Evolutionary conservation across 306 rosid species (phyloP), one percentile per base, ranked within the genome.

Genomic region (Castanea crenata): DNA sequence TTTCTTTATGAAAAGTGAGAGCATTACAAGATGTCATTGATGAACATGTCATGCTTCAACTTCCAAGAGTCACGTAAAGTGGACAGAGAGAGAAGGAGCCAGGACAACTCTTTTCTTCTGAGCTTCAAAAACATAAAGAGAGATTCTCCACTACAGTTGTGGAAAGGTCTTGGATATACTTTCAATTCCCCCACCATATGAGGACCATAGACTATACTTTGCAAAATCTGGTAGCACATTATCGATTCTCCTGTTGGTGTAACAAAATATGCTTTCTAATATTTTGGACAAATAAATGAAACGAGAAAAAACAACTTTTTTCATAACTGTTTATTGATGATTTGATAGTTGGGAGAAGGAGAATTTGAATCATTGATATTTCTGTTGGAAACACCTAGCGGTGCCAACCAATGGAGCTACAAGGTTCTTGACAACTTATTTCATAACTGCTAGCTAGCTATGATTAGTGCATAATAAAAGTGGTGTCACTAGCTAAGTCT

Each of bases 101-200:
- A 71, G 57, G 82, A 84, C 82, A 51, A 75, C 80, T 83, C 81
- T 69, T 78, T 83, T 77, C 64, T 87, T 81, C 81, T 63, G 55
- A 32, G 61, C 82, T 82, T 82, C 86, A 77, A 7, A 34, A 85
- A 59, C 11, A 20, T 73, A 69, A 78, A 83, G 69, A 38, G 19
- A 74, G 81, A 81, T 84, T 84, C 87, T 78, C 89, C 85, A 74
- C 35, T 55, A 18, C 51, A 35, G 34, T 46, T 23, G 76, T 5
- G 18, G 62, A 5, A 69, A 68, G 65, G 81, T 81, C 85, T 79
- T 78, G 61, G 23, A 51, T 67, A 12, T 61, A 71, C 78, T 73
- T 12, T 49, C 68, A 74, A 69, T 75, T 75, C 87, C 83, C 81
- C 77, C 80, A 57, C 78, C 35, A 29, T 81, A 52, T 16, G 23